Evolutionary conservation across 371 early-diverging fungal species (phyloP), one percentile per base, ranked within the genome.

Genomic region (Capniomyces stellatus): DNA sequence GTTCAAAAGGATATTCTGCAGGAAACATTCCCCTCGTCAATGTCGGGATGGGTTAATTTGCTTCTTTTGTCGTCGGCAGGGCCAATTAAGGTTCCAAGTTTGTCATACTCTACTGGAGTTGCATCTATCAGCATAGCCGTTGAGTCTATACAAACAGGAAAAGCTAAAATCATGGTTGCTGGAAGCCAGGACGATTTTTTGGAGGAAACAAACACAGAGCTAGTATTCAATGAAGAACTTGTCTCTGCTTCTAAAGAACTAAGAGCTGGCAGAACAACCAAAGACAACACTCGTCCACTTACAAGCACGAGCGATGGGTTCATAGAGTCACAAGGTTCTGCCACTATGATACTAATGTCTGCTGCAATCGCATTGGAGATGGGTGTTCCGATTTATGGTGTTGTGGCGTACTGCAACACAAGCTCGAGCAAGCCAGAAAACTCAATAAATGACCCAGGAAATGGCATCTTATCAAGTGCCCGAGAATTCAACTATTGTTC

Each of bases 191-290:
- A 95, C 64, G 92, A 90, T 57, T 87, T 89, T 70, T 83, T 83
- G 51, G 92, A 92, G 65, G 92, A 95, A 60, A 85, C 89, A 35
- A 84, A 85, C 30, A 83, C 82, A 58, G 96, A 95, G 74, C 93
- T 95, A 71, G 90, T 89, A 59, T 87, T 90, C 76, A 95, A 93
- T 92, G 89, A 90, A 77, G 96, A 92, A 30, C 92, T 94, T 24
- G 80, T 82, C 56, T 87, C 79, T 64, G 70, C 92, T 29, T 74
- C 76, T 23, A 86, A 83, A 30, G 96, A 95, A 71, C 65, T 85
- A 29, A 87, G 79, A 15, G 75, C 75, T 29, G 96, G 96, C 25
- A 83, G 96, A 60, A 78, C 78, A 29, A 92, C 94, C 25, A 58
- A 66, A 28, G 93, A 92, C 58, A 92, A 91, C 87, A 90, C 85